Evolutionary conservation across 352 stramenopile genomes (phyloP).

Genomic region (Phytophthora podocarpi): DNA sequence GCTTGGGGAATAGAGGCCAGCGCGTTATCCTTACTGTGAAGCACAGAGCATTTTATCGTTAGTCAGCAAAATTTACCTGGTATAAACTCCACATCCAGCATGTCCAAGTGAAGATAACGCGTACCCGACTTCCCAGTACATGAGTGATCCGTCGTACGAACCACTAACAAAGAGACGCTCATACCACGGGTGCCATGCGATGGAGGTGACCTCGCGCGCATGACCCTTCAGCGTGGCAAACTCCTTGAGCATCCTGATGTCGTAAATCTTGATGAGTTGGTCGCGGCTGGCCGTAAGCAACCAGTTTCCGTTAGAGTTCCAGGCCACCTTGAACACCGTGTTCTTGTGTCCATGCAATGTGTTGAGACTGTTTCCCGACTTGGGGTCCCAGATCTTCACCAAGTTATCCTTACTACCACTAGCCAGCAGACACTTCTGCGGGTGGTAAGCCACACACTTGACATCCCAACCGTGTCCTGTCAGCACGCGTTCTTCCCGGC

Average conservation of each 20-base stretch:
- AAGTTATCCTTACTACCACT: slow-evolving; percentile 97
- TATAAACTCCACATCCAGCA: neutral
- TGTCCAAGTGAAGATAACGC: slow-evolving; percentile 19
- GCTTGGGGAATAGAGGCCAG: slow-evolving; percentile 89
- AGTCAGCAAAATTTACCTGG: neutral
- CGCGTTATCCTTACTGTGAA: slow-evolving; percentile 77
- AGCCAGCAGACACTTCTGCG: slow-evolving; percentile 92
- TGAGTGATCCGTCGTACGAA: slow-evolving; percentile 96
- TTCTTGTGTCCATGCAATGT: slow-evolving; percentile 98
- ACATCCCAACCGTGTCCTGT: slow-evolving; percentile 98
- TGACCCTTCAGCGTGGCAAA: slow-evolving; percentile 95
- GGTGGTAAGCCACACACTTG: slow-evolving; percentile 97
- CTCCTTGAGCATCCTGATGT: slow-evolving; percentile 97
- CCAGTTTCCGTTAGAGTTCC: slow-evolving; percentile 99
- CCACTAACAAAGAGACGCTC: slow-evolving; percentile 96
- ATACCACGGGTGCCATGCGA: slow-evolving; percentile 97
- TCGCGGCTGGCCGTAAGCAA: slow-evolving; percentile 96
- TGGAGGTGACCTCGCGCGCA: slow-evolving; percentile 95
- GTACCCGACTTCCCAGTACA: slow-evolving; percentile 97
- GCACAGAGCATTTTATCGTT: slow-evolving; percentile 9
- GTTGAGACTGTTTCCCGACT: slow-evolving; percentile 90
- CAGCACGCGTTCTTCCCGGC: slow-evolving; percentile 93
- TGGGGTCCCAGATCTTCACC: slow-evolving; percentile 98
- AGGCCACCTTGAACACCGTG: slow-evolving; percentile 97
- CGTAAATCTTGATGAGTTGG: slow-evolving; percentile 98